Percentiles rank a stretch among this genome's conserved stretches.
phyloP scores from a whole-genome alignment of 352 stramenopile species.

The Globisporangium acanthophoron region DNA sequence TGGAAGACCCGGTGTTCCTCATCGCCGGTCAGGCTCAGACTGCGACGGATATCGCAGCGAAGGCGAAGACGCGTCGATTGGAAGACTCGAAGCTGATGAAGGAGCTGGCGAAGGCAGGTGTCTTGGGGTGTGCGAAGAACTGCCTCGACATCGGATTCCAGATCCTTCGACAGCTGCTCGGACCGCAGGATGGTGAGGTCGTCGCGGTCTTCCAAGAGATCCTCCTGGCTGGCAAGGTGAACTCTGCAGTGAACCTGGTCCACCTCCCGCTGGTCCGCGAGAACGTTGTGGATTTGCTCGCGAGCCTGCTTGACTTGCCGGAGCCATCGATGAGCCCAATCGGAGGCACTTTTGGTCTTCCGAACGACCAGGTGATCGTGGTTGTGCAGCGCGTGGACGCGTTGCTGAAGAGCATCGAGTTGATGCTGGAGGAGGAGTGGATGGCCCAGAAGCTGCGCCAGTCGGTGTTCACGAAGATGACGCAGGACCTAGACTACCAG shows the following conservation, averaged over 20 bases:
- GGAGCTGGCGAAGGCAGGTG: slow-evolving; percentile 67
- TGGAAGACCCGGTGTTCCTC: slow-evolving; percentile 85
- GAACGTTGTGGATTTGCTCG: slow-evolving; percentile 79
- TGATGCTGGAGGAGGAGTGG: slow-evolving; percentile 86
- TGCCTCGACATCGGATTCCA: slow-evolving; percentile 78
- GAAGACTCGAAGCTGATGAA: slow-evolving; percentile 61
- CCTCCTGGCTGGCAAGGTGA: slow-evolving; percentile 39
- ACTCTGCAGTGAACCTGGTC: slow-evolving; percentile 59
- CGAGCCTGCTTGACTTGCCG: slow-evolving; percentile 77
- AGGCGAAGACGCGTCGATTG: slow-evolving; percentile 47
- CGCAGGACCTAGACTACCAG: slow-evolving; percentile 69
- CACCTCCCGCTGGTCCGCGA: slow-evolving; percentile 74
- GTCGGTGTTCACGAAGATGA: slow-evolving; percentile 73
- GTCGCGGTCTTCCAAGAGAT: slow-evolving; percentile 69
- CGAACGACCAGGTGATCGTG: slow-evolving; percentile 70
- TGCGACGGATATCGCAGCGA: slow-evolving; percentile 57
- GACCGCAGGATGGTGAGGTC: slow-evolving; percentile 54
- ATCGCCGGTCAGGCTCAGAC: slow-evolving; percentile 76
- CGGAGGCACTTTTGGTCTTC: slow-evolving; percentile 45
- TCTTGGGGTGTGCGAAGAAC: slow-evolving; percentile 70
- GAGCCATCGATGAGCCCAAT: slow-evolving; percentile 62
- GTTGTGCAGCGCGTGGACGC: slow-evolving; percentile 75
- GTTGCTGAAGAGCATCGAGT: slow-evolving; percentile 74
- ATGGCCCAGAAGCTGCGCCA: slow-evolving; percentile 82
- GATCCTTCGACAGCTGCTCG: slow-evolving; percentile 77